A percentile compares a stretch with the other conserved stretches of the same genome.
Conservation (phyloP, 1,139 yeast genomes). For the Pichia sorboxylosa region DNA sequence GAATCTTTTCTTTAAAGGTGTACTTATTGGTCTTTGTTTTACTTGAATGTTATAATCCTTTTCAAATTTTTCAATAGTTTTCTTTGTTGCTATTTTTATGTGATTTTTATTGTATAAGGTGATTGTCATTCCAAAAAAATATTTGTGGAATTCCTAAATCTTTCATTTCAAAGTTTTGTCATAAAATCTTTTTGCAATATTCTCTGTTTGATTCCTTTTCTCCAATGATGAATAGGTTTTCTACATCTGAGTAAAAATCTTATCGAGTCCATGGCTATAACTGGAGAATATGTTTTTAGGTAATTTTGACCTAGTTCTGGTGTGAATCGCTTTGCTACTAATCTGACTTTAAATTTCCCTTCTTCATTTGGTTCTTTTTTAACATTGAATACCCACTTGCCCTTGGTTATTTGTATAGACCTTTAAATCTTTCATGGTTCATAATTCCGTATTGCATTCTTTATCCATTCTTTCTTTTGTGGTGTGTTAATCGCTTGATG, state of each 20-base stretch:
- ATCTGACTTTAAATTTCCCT: slow-evolving; percentile 5
- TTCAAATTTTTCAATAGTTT: slow-evolving; percentile 1
- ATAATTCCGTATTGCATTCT: not conserved
- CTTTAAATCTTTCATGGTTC: not conserved
- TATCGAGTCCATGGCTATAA: slow-evolving; percentile 3
- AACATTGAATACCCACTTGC: slow-evolving; percentile 5
- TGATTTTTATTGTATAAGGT: not conserved
- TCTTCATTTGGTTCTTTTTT: slow-evolving; percentile 1
- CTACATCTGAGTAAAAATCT: slow-evolving; percentile 8
- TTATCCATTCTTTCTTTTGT: not conserved
- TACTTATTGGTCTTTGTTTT: not conserved
- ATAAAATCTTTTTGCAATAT: not conserved
- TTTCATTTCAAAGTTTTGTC: slow-evolving; percentile 3
- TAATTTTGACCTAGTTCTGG: slow-evolving; percentile 7
- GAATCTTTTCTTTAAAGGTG: slow-evolving; percentile 2
- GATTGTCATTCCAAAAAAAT: slow-evolving; percentile 1
- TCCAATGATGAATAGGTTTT: slow-evolving; percentile 3
- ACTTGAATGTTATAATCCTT: not conserved
- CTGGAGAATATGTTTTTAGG: slow-evolving; percentile 9
- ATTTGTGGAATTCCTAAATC: slow-evolving; percentile 3
- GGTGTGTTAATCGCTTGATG: not conserved
- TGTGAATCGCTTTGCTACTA: slow-evolving; percentile 5
- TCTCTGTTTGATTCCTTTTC: not conserved
- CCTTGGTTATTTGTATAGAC: slow-evolving; percentile 1
- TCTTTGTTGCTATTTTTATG: not conserved